These are phyloP conservation scores for Melanogaster broomeanus DNA, from an alignment of 768 basidiomycete species.

Conservation along the genomic window DNA sequence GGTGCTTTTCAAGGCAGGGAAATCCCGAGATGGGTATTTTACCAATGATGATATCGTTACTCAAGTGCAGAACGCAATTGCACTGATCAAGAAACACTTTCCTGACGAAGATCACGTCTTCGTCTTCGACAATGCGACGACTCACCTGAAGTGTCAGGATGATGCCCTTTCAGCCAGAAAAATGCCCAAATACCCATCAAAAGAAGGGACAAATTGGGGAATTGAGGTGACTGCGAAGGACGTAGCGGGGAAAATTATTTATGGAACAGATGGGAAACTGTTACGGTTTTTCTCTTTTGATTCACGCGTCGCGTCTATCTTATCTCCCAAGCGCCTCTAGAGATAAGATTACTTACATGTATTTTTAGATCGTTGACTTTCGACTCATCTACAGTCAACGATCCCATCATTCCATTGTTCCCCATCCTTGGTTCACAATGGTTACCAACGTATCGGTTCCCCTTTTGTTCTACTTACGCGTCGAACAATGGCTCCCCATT, in stretches of 20 bases:
- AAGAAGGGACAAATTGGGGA: conserved; percentile 8
- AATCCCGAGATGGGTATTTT: conserved; percentile 28
- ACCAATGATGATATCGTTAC: conserved; percentile 30
- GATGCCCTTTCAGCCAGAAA: conserved; percentile 33
- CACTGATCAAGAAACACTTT: conserved; percentile 11
- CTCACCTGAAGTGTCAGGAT: conserved; percentile 30
- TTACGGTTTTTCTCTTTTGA: too few relatives aligned
- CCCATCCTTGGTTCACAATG: too few relatives aligned
- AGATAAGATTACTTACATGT: too few relatives aligned
- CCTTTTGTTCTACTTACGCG: too few relatives aligned
- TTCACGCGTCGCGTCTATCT: too few relatives aligned
- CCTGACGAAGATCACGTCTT: conserved; percentile 24
- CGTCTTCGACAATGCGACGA: conserved; percentile 31
- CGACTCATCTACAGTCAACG: too few relatives aligned
- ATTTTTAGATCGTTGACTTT: too few relatives aligned
- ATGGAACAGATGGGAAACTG: conserved; percentile 1
- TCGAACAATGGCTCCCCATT: too few relatives aligned
- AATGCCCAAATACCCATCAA: conserved; percentile 32
- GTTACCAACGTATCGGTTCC: too few relatives aligned
- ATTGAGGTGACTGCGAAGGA: not conserved
- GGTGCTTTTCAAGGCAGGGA: conserved; percentile 27
- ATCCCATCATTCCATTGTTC: too few relatives aligned
- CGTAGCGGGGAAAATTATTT: conserved; percentile 2
- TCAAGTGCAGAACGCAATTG: conserved; percentile 29
- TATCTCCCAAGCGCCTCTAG: too few relatives aligned